A percentile compares a stretch with the other conserved stretches of the same genome.
phyloP scores from a whole-genome alignment of 495 filamentous ascomycete species.

The Penicillium tannophilum region DNA sequence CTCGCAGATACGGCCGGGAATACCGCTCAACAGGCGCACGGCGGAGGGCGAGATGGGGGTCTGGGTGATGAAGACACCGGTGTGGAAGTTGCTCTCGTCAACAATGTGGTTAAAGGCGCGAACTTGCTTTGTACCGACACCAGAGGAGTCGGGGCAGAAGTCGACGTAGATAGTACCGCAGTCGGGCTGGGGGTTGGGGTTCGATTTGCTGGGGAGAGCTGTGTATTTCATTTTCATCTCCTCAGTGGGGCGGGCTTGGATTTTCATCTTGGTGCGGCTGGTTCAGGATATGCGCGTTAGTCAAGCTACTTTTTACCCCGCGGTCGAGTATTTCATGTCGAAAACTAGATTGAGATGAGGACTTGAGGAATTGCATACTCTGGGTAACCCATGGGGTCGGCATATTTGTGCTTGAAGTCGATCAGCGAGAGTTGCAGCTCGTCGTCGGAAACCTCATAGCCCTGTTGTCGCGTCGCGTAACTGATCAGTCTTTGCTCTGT shows the following conservation, averaged over 20 bases:
- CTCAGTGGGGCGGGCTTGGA: slow-evolving; percentile 79
- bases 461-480: slow-evolving; percentile 51
- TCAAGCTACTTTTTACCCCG: neutral
- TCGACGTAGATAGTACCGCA: slow-evolving; percentile 93
- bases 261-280: slow-evolving; percentile 81
- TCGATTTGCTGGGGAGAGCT: slow-evolving; percentile 59
- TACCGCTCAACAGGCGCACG: slow-evolving; percentile 66
- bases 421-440: slow-evolving; percentile 82
- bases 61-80: slow-evolving; percentile 83
- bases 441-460: slow-evolving; percentile 87
- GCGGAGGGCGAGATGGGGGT: slow-evolving; percentile 82
- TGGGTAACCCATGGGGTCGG: slow-evolving; percentile 66
- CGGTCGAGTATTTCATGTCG: neutral
- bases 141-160: slow-evolving; percentile 71
- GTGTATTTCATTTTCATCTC: slow-evolving; percentile 84
- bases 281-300: slow-evolving; percentile 11
- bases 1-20: slow-evolving; percentile 80
- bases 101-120: slow-evolving; percentile 84
- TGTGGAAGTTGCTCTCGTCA: slow-evolving; percentile 73
- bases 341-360: neutral
- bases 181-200: slow-evolving; percentile 66
- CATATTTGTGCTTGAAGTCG: slow-evolving; percentile 69
- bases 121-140: slow-evolving; percentile 87
- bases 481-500: slow-evolving; percentile 19
- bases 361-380: slow-evolving; percentile 54